Evolutionary conservation across 768 basidiomycete species (phyloP).

Genomic region (Mycena capillaripes): DNA sequence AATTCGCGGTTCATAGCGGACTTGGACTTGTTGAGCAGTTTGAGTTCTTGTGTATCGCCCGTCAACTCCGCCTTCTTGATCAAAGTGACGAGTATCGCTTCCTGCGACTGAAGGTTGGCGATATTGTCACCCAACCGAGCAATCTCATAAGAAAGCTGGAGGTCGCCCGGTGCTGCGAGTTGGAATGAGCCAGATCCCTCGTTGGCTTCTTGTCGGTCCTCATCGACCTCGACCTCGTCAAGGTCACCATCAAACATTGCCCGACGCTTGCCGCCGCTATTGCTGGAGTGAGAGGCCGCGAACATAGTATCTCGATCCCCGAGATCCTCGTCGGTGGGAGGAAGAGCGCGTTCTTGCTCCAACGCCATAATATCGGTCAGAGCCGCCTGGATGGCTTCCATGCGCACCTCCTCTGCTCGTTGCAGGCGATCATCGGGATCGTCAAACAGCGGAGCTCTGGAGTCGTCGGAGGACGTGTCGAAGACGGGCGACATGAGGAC

Average conservation of each 20-base stretch:
- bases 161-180: conserved; percentile 89
- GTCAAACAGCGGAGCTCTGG: conserved; percentile 84
- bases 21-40: conserved; percentile 85
- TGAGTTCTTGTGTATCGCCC: conserved; percentile 89
- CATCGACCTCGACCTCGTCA: conserved; percentile 64
- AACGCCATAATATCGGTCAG: conserved; percentile 95
- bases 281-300: conserved; percentile 12
- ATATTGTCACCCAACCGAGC: conserved; percentile 83
- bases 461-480: conserved; percentile 63
- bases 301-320: conserved; percentile 36
- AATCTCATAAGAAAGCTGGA: conserved; percentile 91
- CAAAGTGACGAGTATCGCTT: conserved; percentile 85
- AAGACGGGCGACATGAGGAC: conserved; percentile 84
- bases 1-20: conserved; percentile 86
- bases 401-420: conserved; percentile 83
- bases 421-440: conserved; percentile 82
- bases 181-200: conserved; percentile 70
- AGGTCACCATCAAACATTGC: conserved; percentile 58
- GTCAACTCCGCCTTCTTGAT: conserved; percentile 96
- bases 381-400: conserved; percentile 97
- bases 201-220: conserved; percentile 56
- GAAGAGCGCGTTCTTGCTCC: conserved; percentile 65
- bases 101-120: conserved; percentile 82
- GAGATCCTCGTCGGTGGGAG: conserved; percentile 17
- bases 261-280: conserved; percentile 41